Conservation (phyloP, 331 rosid genomes). For the Erythrophleum ivorense region DNA sequence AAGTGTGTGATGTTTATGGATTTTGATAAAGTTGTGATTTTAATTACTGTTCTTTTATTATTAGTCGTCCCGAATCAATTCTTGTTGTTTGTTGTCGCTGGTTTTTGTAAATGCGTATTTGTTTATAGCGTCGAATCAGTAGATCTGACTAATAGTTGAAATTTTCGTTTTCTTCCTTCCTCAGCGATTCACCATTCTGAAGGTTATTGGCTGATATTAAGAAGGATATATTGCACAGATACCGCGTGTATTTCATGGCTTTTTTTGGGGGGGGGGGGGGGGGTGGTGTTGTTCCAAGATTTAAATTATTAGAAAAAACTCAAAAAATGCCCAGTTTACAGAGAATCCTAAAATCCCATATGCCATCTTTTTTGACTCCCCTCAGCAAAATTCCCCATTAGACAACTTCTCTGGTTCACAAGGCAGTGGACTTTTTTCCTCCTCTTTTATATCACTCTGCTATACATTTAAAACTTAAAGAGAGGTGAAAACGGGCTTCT, state of each 20-base stretch:
- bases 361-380: background rate
- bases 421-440: no score
- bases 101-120: background rate
- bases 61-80: background rate
- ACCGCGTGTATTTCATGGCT: no score
- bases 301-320: background rate
- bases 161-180: background rate
- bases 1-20: background rate
- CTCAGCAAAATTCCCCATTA: no score
- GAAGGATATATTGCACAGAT: background rate
- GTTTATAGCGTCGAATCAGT: conserved; percentile 5
- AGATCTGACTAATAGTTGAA: conserved; percentile 28
- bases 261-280: background rate
- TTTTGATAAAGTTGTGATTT: background rate
- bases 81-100: background rate
- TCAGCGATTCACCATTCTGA: background rate
- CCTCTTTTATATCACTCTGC: no score
- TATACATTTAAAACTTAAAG: no score
- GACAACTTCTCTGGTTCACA: no score
- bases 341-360: background rate
- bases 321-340: background rate
- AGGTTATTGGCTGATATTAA: background rate
- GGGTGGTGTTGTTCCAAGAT: background rate
- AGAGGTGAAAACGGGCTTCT: no score
- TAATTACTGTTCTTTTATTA: background rate